Conservation (phyloP, 257 asterid genomes). For the Ballota nigra region DNA sequence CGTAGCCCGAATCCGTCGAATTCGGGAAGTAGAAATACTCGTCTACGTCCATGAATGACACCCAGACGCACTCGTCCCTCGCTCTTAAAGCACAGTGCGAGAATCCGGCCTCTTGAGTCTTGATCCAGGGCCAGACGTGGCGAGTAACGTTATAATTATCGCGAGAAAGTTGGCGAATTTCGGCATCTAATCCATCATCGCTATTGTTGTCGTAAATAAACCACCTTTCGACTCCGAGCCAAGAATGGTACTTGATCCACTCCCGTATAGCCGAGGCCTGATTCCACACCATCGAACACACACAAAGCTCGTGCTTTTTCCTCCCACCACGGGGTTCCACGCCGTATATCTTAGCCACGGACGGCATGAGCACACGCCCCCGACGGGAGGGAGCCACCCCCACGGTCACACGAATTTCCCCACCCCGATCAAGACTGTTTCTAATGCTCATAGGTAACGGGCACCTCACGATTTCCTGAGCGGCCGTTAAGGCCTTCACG, state of each 20-base stretch:
- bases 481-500: slow-evolving; percentile 69
- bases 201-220: slow-evolving; percentile 88
- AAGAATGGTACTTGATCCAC: slow-evolving; percentile 80
- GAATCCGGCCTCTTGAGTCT: slow-evolving; percentile 96
- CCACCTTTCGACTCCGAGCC: slow-evolving; percentile 93
- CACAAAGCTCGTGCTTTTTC: slow-evolving; percentile 65
- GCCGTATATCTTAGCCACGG: slow-evolving; percentile 63
- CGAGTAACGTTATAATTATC: slow-evolving; percentile 59
- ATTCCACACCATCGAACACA: slow-evolving; percentile 95
- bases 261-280: slow-evolving; percentile 75
- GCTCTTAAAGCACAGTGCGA: slow-evolving; percentile 84
- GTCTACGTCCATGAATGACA: slow-evolving; percentile 90
- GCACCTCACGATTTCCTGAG: slow-evolving; percentile 90
- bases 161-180: slow-evolving; percentile 42
- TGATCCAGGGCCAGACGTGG: slow-evolving; percentile 94
- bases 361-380: slow-evolving; percentile 54
- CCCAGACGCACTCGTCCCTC: slow-evolving; percentile 70
- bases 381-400: slow-evolving; percentile 40
- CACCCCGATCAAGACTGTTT: slow-evolving; percentile 43
- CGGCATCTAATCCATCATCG: slow-evolving; percentile 63
- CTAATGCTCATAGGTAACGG: slow-evolving; percentile 55
- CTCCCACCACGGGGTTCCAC: slow-evolving; percentile 3
- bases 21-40: slow-evolving; percentile 80
- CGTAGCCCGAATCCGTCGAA: slow-evolving; percentile 37
- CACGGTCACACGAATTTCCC: slow-evolving; percentile 57